Percentiles rank a stretch among this genome's conserved stretches.
Conservation (phyloP, 371 early-diverging fungal genomes). For the Rhizopus delemar region DNA sequence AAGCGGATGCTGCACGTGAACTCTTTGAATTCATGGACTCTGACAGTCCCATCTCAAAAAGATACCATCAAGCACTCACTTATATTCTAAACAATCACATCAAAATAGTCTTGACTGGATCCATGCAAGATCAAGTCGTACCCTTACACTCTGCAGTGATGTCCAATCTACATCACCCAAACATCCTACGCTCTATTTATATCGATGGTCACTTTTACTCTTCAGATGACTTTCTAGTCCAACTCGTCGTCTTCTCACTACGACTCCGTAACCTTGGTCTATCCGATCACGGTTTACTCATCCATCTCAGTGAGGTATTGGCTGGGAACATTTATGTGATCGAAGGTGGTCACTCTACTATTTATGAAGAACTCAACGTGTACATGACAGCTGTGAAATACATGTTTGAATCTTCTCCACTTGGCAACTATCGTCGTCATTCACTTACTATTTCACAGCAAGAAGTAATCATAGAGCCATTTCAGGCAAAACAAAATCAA, state of each 20-base stretch:
- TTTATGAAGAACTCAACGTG: slow-evolving; percentile 90
- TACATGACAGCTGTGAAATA: slow-evolving; percentile 65
- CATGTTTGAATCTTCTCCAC: slow-evolving; percentile 43
- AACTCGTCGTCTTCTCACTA: slow-evolving; percentile 82
- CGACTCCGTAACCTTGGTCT: slow-evolving; percentile 83
- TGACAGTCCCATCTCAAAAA: slow-evolving; percentile 62
- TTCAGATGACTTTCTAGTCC: slow-evolving; percentile 82
- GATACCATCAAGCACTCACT: slow-evolving; percentile 72
- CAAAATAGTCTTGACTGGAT: slow-evolving; percentile 69
- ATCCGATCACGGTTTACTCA: slow-evolving; percentile 81
- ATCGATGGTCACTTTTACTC: slow-evolving; percentile 80
- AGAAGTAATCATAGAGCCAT: slow-evolving; percentile 36
- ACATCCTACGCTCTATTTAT: slow-evolving; percentile 87
- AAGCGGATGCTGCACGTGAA: slow-evolving; percentile 89
- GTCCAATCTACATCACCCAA: slow-evolving; percentile 85
- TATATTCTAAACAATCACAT: slow-evolving; percentile 70
- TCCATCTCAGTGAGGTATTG: slow-evolving; percentile 82
- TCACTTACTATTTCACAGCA: background rate
- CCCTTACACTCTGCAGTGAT: slow-evolving; percentile 95
- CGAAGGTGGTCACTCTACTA: slow-evolving; percentile 89
- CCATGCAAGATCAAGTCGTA: slow-evolving; percentile 94
- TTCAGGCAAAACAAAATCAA: slow-evolving; percentile 57
- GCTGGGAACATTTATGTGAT: slow-evolving; percentile 89
- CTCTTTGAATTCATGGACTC: slow-evolving; percentile 92
- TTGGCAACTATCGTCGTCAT: slow-evolving; percentile 25